These are phyloP conservation scores for Trichoderma erinaceum DNA, from an alignment of 495 filamentous ascomycete species.

Conservation along the genomic window DNA sequence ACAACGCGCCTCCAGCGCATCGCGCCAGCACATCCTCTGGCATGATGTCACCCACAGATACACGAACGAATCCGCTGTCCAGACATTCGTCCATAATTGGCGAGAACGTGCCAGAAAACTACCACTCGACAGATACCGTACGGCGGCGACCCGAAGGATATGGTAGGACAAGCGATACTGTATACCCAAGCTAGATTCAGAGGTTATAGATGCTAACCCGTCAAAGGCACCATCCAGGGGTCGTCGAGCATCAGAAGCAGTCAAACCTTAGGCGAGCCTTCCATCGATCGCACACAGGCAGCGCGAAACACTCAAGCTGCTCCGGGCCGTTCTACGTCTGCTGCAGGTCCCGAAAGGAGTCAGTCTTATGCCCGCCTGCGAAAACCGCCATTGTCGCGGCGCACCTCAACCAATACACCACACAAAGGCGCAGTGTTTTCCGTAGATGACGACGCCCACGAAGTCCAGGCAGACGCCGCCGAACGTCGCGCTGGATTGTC, in stretches of 20 bases:
- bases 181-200: constrained; percentile 17
- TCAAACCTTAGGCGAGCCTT: constrained; percentile 24
- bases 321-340: constrained; percentile 13
- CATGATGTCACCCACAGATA: constrained; percentile 38
- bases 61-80: constrained; percentile 28
- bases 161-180: constrained; percentile 33
- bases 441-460: constrained; percentile 80
- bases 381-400: constrained; percentile 64
- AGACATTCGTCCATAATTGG: constrained; percentile 27
- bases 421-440: constrained; percentile 86
- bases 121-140: constrained; percentile 44
- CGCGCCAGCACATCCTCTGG: constrained; percentile 25
- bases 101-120: constrained; percentile 33
- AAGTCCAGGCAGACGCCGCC: constrained; percentile 61
- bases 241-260: constrained; percentile 8
- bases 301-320: constrained; percentile 21
- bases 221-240: constrained; percentile 6
- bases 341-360: constrained; percentile 39
- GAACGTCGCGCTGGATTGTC: constrained; percentile 53
- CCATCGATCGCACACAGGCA: constrained; percentile 27
- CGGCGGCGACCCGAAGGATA: constrained; percentile 42
- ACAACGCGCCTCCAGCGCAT: constrained; percentile 20
- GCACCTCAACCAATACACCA: constrained; percentile 63
- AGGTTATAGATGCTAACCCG: background rate
- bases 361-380: constrained; percentile 46